These are phyloP conservation scores for Claviceps paspali DNA, from an alignment of 2,329 filamentous ascomycete genomes.

Conservation along the genomic window DNA sequence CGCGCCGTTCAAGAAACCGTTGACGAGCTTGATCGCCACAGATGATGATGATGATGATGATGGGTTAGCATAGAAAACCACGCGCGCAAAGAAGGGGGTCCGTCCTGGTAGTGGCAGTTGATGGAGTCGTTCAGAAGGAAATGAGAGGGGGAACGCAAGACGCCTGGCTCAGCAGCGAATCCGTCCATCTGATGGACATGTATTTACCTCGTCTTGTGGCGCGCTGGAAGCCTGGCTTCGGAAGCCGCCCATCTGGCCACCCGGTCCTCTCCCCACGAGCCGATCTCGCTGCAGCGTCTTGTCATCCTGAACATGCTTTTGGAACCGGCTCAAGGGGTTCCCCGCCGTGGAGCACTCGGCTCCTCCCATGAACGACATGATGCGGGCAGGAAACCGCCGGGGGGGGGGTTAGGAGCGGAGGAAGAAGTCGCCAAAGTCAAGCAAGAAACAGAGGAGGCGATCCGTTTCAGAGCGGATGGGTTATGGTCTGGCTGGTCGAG, in stretches of 20 bases:
- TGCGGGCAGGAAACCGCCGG: slow-evolving; percentile 12
- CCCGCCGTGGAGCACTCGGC: slow-evolving; percentile 92
- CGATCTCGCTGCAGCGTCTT: slow-evolving; percentile 87
- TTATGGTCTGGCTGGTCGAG: no score
- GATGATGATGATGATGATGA: no score
- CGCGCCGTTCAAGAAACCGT: slow-evolving; percentile 75
- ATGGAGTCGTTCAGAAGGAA: no score
- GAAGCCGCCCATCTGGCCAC: slow-evolving; percentile 60
- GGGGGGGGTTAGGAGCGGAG: no score
- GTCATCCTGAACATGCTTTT: slow-evolving; percentile 93
- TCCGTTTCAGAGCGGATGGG: no score
- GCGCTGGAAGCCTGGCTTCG: slow-evolving; percentile 53
- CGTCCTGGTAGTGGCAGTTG: no score
- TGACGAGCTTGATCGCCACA: slow-evolving; percentile 59
- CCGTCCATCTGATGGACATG: no score
- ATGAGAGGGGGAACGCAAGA: no score
- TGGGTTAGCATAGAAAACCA: background rate
- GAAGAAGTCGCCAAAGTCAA: no score
- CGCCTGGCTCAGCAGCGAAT: no score
- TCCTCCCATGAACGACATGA: slow-evolving; percentile 89
- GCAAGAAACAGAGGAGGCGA: no score
- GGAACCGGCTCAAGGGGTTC: slow-evolving; percentile 93
- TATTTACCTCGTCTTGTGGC: slow-evolving; percentile 58
- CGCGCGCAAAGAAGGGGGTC: no score
- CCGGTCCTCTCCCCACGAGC: slow-evolving; percentile 59